Conservation (phyloP, 345 rosid genomes). For the Erucastrum elatum region DNA sequence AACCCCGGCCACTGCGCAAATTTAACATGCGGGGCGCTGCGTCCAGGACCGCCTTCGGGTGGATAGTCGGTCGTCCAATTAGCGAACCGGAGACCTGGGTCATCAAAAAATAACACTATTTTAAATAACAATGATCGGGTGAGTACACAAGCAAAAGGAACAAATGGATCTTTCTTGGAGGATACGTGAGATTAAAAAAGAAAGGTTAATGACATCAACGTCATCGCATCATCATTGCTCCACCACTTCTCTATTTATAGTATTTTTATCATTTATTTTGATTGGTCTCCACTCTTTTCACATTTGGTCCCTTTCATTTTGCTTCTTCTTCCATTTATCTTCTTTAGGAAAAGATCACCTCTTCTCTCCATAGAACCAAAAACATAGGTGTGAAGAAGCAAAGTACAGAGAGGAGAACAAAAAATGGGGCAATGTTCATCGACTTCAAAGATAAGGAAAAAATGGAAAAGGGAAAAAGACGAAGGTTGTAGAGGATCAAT, state of each 20-base stretch:
- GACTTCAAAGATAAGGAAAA: conserved; percentile 23
- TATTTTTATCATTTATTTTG: background rate
- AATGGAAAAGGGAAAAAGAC: conserved; percentile 4
- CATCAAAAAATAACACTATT: no score
- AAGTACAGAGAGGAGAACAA: background rate
- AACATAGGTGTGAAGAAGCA: background rate
- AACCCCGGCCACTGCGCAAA: no score
- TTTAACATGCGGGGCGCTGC: no score
- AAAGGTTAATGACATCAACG: conserved; percentile 27
- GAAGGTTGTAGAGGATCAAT: conserved; percentile 11
- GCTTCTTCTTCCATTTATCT: conserved; percentile 6
- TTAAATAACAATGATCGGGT: conserved; percentile 2
- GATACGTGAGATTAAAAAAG: conserved; percentile 12
- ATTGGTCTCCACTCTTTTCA: conserved; percentile 25
- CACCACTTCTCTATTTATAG: conserved; percentile 38
- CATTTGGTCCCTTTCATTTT: conserved; percentile 23
- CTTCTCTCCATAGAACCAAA: background rate
- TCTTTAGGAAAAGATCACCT: background rate
- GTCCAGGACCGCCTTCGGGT: no score
- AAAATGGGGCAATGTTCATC: conserved; percentile 43
- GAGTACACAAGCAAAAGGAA: conserved; percentile 27
- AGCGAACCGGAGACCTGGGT: no score
- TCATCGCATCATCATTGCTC: conserved; percentile 43
- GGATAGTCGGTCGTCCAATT: no score
- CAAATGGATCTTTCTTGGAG: conserved; percentile 7